Percentiles rank a stretch among this genome's conserved stretches.
These are phyloP conservation scores for Ensete glaucum DNA, from an alignment of 176 grass and related monocot species.

Conservation along the genomic window DNA sequence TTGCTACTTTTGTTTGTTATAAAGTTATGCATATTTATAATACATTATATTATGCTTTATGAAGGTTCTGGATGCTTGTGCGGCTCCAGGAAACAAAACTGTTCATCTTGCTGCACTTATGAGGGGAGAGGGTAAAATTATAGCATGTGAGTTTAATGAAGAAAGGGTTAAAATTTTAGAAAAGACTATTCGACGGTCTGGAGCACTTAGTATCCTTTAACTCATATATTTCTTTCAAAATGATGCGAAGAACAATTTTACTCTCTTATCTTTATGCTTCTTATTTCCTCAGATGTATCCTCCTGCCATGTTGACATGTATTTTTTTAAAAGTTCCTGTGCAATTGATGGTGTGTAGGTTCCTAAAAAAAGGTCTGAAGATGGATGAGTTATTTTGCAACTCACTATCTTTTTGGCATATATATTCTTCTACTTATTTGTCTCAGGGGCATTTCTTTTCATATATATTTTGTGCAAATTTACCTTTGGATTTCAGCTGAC, in stretches of 20 bases:
- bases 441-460: background rate
- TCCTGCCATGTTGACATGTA: background rate
- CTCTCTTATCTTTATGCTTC: background rate
- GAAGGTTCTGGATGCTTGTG: conserved; percentile 99
- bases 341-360: too few relatives aligned
- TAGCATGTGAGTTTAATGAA: conserved; percentile 81
- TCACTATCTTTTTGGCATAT: too few relatives aligned
- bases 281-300: background rate
- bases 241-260: background rate
- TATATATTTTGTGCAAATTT: background rate
- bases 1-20: background rate
- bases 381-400: too few relatives aligned
- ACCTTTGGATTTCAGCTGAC: too few relatives aligned
- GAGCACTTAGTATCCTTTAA: conserved; percentile 82
- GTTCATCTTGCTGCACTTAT: conserved; percentile 80
- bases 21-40: background rate
- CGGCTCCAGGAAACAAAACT: conserved; percentile 99
- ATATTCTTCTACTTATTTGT: background rate
- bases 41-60: background rate
- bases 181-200: conserved; percentile 70
- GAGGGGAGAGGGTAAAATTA: conserved; percentile 73
- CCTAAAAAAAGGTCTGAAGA: too few relatives aligned
- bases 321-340: too few relatives aligned
- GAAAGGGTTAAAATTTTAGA: conserved; percentile 64
- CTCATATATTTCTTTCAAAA: background rate